Conservation (phyloP, 371 early-diverging fungal species). For the Syncephalastrum contaminatum region DNA sequence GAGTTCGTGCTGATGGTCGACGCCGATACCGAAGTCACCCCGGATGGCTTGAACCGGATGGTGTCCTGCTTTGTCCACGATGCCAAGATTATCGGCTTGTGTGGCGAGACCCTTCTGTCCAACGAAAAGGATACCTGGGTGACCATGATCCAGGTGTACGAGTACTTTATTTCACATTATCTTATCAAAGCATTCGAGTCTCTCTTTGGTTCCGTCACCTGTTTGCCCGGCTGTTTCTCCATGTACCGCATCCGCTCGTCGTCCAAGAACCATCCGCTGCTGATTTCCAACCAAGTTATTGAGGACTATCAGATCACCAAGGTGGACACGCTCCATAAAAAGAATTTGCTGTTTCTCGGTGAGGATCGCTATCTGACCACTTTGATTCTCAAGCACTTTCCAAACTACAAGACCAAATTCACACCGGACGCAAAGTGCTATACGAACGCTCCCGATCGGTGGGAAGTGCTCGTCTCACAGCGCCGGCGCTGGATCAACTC, state of each 20-base stretch:
- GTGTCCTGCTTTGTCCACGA: constrained; percentile 82
- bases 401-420: constrained; percentile 92
- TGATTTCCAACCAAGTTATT: constrained; percentile 89
- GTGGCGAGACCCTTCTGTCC: constrained; percentile 81
- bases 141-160: constrained; percentile 90
- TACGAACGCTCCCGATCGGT: constrained; percentile 94
- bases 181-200: constrained; percentile 85
- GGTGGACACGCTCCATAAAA: constrained; percentile 97
- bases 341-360: constrained; percentile 80
- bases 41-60: constrained; percentile 67
- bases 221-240: constrained; percentile 90
- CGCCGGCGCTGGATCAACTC: constrained; percentile 98
- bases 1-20: constrained; percentile 70
- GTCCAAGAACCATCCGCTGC: constrained; percentile 82
- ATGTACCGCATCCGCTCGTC: constrained; percentile 92
- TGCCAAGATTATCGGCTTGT: constrained; percentile 79
- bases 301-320: constrained; percentile 92
- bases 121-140: constrained; percentile 92
- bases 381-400: constrained; percentile 97
- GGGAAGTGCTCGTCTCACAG: constrained; percentile 91
- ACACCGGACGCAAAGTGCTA: constrained; percentile 91
- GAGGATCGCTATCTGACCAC: constrained; percentile 95
- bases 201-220: constrained; percentile 88
- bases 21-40: constrained; percentile 70
- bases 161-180: constrained; percentile 90